These are phyloP conservation scores for Selaginella tamariscina DNA, from an alignment of 75 land plant genomes.

Conservation along the genomic window DNA sequence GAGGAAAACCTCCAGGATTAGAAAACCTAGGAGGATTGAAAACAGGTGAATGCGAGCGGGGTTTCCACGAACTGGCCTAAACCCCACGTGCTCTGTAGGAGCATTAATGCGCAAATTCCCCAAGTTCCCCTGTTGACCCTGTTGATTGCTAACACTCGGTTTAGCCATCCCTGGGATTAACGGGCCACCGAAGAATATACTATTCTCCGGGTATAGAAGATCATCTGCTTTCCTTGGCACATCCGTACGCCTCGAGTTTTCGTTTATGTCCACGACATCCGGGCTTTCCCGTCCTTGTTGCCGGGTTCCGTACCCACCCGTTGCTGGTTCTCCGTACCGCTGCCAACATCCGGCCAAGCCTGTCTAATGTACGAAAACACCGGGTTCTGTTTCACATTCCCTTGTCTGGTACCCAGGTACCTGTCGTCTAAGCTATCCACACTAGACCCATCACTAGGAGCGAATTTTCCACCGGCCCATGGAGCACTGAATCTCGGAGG, in stretches of 20 bases:
- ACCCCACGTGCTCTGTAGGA: conserved; percentile 17
- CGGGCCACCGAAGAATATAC: conserved; percentile 79
- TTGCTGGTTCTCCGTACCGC: no score
- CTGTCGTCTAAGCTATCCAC: conserved; percentile 5
- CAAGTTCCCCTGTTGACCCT: background rate
- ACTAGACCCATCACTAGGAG: background rate
- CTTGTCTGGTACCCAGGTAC: background rate
- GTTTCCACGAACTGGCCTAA: conserved; percentile 19
- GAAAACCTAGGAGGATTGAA: conserved; percentile 25
- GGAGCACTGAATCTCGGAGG: background rate
- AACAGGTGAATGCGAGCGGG: conserved; percentile 40
- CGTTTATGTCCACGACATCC: background rate
- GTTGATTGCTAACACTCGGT: conserved; percentile 16
- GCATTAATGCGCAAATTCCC: no score
- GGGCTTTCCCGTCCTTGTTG: background rate
- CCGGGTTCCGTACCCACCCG: no score
- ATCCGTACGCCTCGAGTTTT: background rate
- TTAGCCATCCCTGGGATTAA: conserved; percentile 32
- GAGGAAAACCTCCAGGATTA: background rate
- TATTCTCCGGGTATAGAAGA: conserved; percentile 45
- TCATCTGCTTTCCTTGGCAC: conserved; percentile 17
- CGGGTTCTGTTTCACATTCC: background rate
- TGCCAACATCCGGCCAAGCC: conserved; percentile 8
- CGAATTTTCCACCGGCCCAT: background rate
- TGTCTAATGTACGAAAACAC: conserved; percentile 9